phyloP scores from a whole-genome alignment of 2,329 filamentous ascomycete genomes.

The Tolypocladium sp. region DNA sequence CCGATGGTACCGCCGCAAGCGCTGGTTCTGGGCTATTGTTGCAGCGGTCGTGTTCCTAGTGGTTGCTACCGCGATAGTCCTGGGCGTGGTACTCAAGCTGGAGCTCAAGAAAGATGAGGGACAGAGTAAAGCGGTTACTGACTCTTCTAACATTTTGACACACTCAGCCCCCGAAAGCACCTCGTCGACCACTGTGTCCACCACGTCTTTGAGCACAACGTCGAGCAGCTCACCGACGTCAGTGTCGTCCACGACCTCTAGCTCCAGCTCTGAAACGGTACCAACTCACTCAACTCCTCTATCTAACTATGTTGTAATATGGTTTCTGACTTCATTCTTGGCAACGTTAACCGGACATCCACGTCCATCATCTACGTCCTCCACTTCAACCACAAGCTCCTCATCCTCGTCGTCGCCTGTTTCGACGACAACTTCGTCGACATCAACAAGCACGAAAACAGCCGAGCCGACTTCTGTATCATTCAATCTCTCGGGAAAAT shows the following conservation, averaged over 20 bases:
- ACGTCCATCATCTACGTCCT: background rate
- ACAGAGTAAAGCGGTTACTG: background rate
- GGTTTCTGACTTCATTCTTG: background rate
- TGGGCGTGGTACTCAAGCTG: constrained; percentile 10
- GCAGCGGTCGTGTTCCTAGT: constrained; percentile 3
- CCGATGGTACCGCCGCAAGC: constrained; percentile 9
- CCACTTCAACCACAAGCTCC: background rate
- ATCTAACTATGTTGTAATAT: background rate
- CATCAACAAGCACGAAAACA: background rate
- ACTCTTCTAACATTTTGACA: background rate
- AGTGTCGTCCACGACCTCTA: background rate
- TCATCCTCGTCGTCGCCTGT: background rate
- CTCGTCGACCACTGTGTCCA: background rate
- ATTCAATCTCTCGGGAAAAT: constrained; percentile 7
- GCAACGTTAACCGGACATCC: background rate
- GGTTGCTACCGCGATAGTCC: constrained; percentile 1
- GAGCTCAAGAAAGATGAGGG: background rate
- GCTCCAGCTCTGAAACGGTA: background rate
- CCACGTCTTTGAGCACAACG: background rate
- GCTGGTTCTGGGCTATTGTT: constrained; percentile 3
- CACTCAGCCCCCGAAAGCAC: background rate
- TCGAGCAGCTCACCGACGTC: background rate
- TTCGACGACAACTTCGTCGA: background rate
- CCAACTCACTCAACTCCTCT: background rate
- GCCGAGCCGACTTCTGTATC: background rate